Percentiles rank a stretch among this genome's conserved stretches.
These are phyloP conservation scores for Coemansia sp. DNA, from an alignment of 192 early-diverging fungal genomes.

Conservation along the genomic window DNA sequence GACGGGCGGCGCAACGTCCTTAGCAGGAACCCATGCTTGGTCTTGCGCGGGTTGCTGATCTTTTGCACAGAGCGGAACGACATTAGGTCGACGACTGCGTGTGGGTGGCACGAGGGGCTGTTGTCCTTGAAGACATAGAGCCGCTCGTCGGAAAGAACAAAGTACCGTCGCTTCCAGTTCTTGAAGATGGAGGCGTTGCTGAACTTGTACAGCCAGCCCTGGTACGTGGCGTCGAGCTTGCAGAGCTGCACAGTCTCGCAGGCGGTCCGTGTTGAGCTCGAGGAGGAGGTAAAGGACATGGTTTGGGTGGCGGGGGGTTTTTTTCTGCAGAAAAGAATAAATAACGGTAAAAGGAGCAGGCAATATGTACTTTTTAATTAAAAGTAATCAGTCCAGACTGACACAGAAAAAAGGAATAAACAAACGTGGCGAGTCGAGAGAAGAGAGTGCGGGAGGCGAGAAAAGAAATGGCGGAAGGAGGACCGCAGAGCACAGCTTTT, in stretches of 20 bases:
- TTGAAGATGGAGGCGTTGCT: conserved; percentile 36
- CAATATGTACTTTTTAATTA: not conserved
- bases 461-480: not conserved
- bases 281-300: conserved; percentile 28
- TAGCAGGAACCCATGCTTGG: conserved; percentile 39
- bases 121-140: conserved; percentile 50
- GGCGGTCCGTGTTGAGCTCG: conserved; percentile 33
- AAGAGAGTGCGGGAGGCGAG: not conserved
- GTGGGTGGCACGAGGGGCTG: conserved; percentile 15
- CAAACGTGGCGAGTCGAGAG: not conserved
- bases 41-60: conserved; percentile 43
- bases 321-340: not conserved
- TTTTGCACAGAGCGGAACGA: conserved; percentile 47
- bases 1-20: conserved; percentile 41
- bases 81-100: conserved; percentile 35
- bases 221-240: conserved; percentile 34
- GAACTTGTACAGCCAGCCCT: conserved; percentile 52
- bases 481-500: not conserved
- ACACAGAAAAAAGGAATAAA: not conserved
- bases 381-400: conserved; percentile 10
- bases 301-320: not conserved
- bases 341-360: no score
- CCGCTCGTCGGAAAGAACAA: conserved; percentile 49
- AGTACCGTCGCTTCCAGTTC: conserved; percentile 46
- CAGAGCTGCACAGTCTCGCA: conserved; percentile 33